Evolutionary conservation across 2,329 filamentous ascomycete genomes (phyloP), one percentile per base, ranked within the genome.

Genomic region (Colletotrichum kahawae): DNA sequence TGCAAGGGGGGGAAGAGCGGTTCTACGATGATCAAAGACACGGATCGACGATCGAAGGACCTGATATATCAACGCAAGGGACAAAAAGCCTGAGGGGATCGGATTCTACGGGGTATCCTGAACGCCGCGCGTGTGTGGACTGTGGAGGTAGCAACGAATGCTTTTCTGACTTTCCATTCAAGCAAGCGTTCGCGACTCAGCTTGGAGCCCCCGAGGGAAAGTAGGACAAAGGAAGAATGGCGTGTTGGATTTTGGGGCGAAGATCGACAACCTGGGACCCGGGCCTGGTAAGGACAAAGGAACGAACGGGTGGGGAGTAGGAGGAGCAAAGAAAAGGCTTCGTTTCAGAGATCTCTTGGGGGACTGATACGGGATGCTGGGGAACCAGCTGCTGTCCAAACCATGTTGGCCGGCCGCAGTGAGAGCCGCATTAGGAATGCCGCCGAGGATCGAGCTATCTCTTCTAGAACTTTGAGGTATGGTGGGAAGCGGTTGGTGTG

Each of bases 261-360:
- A 71, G 59, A 12, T 51, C 16, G 24, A 36, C 67, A 29, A 51
- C 43, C 5, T 21, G 5, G 1, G n/a, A 1, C 10, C 43, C 43
- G 43, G 34, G 59, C 21, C 21, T 36, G n/a, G 33, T 18, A 33
- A 36, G 36, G 62, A 74, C 71, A 71, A 74, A 74, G 71, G 33
- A 71, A 18, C 21, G 71, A 34, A 36, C 21, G 60, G 24, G 38
- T 24, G 5, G 27, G 33, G 27, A 27, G 48, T 34, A 14, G 24
- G 21, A n/a, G 18, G 29, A 56, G 57, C 51, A 74, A 74, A 59
- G 62, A 27, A 60, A 10, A 6, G 33, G 43, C 43, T 29, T 7
- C 57, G 73, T 75, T 75, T 75, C 63, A 73, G 63, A 31, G n/a
- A 31, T 65, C 36, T 34, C 31, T 43, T 21, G 43, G 43, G 43